Conservation (phyloP, 805 yeast genomes). For the Candida nitratophila region DNA sequence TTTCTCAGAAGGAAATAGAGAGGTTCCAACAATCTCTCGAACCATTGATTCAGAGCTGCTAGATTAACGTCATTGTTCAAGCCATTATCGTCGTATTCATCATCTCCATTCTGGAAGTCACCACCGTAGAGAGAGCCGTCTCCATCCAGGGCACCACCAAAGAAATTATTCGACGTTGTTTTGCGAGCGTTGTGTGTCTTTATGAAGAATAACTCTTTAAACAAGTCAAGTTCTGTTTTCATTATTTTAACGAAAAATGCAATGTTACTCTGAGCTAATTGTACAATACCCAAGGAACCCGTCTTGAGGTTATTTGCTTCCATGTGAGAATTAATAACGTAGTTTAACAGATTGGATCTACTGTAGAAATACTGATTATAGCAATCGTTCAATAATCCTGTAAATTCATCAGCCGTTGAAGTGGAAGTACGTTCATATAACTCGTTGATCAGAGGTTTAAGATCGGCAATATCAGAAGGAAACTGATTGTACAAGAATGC, state of each 20-base stretch:
- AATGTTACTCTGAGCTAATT: conserved; percentile 55
- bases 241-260: conserved; percentile 53
- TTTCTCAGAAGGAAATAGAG: conserved; percentile 65
- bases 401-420: conserved; percentile 36
- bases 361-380: conserved; percentile 53
- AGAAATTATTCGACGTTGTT: too few species aligned
- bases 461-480: conserved; percentile 22
- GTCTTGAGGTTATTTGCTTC: conserved; percentile 12
- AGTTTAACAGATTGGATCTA: conserved; percentile 42
- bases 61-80: conserved; percentile 24
- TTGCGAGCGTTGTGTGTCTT: too few species aligned
- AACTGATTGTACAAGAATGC: conserved; percentile 66
- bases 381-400: conserved; percentile 62
- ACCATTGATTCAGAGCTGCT: conserved; percentile 44
- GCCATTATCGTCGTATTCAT: neutral
- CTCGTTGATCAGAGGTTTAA: conserved; percentile 17
- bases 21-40: conserved; percentile 64
- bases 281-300: conserved; percentile 36
- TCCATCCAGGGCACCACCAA: neutral
- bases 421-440: conserved; percentile 19
- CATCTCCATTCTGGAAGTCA: neutral
- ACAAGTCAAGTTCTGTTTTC: conserved; percentile 54
- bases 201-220: conserved; percentile 43
- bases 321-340: conserved; percentile 25
- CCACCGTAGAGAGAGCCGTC: neutral